Evolutionary conservation across 1,284 basidiomycete species (phyloP), one percentile per base, ranked within the genome.

Genomic region (Boletus semigastroideus): DNA sequence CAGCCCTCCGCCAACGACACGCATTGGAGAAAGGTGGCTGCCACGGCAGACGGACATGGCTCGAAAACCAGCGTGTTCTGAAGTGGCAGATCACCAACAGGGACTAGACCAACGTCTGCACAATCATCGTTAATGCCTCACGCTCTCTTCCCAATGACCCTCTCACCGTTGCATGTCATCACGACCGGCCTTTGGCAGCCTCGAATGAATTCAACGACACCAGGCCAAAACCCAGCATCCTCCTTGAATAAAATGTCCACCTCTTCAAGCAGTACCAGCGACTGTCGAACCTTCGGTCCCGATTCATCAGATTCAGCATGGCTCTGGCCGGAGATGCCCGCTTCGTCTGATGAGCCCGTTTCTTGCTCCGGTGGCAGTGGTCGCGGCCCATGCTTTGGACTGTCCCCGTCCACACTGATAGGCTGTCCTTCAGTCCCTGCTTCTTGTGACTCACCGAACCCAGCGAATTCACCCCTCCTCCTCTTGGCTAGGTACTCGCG

Each of bases 201-300:
- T 53, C 81, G 83, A 63, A 96, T 92, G 51, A 98, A 79, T 47
- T 82, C 78, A 3, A 89, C 76, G 37, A 97, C 79, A 6, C 90
- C 83, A 2, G 86, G 78, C 97, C 97, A 99, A 70, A 99, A 99
- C 38, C 88, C 91, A 38, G 75, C 77, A 68, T 98, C 96, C 47
- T 95, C 92, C 57, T 86, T 87, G 72, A 87, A 99, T 38, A 98
- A 74, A 36, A 98, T 82, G 69, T 99, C 97, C 9, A 92, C 96
- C 68, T 99, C 97, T 70, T 99, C 97, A n/a, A 99, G 74, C 31
- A 99, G 76, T 59, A 99, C 91, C 44, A 97, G 71, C 1, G 92
- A 95, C 71, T 99, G 96, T 42, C 82, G 78, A 45, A 87, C 51
- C 40, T 46, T 50, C 52, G 51, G 48, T 49, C 52, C 55, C 48